Evolutionary conservation across 306 rosid genomes (phyloP), one percentile per base, ranked within the genome.

Genomic region (Delonix regia): DNA sequence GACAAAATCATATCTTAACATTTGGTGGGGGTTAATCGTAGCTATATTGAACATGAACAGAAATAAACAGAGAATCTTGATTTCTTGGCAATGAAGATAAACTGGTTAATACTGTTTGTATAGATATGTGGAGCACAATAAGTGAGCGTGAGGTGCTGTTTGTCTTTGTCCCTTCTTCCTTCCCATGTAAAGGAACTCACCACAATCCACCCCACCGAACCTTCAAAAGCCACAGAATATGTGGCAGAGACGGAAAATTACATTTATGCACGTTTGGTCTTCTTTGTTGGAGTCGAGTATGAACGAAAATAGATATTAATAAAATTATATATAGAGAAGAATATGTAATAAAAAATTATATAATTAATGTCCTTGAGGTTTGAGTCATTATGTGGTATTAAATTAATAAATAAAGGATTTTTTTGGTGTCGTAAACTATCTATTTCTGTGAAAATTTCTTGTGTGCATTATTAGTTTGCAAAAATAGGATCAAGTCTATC

Each of bases 101-200:
- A 15, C 16, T 2, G 0, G n/a, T n/a, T 47, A 47, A 8, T 0
- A 8, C 47, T 47, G 4, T 16, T 3, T 59, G 4, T 1, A 57
- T 57, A 27, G 5, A 6, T 47, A 27, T 15, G 13, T 27, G 62
- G 75, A 33, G 59, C 62, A 70, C 41, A 36, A 30, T 52, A 5
- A 59, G 62, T 5, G 78, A 24, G 5, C 6, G 9, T 56, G 68
- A 38, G 53, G 55, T 56, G 67, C 12, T 15, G 16, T 39, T 56
- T 24, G 52, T 73, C 78, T 39, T 56, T 24, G 52, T 73, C 78
- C 55, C 34, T 38, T 56, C 53, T 9, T 56, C 53, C 39, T 48
- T 70, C 44, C 28, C 60, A 28, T 48, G 75, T 27, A 2, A 3
- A 22, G 19, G 4, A 22, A 57, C 34, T 57, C n/a, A 10, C 16